These are phyloP conservation scores for Hypoxylon perforatum DNA, from an alignment of 495 filamentous ascomycete species.

Conservation along the genomic window DNA sequence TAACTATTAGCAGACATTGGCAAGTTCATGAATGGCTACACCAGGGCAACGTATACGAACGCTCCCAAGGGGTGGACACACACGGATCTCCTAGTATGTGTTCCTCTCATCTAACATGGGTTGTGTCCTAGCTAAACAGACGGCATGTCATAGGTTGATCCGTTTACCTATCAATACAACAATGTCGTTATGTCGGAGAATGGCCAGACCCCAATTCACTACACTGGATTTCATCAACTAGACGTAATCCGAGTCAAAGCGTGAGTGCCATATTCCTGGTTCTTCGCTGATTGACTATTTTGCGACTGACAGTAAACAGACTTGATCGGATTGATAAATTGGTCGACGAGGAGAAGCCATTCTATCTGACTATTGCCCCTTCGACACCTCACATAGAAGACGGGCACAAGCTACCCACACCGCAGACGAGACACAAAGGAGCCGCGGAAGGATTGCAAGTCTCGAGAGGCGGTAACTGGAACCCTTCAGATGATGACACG, in stretches of 20 bases:
- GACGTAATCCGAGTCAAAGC: slow-evolving; percentile 67
- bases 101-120: not conserved
- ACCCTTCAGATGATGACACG: no score
- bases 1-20: slow-evolving; percentile 49
- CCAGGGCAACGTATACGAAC: slow-evolving; percentile 54
- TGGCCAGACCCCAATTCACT: slow-evolving; percentile 54
- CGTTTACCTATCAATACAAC: slow-evolving; percentile 68
- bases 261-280: not conserved
- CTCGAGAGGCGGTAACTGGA: no score
- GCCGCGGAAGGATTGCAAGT: no score
- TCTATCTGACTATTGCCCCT: no score
- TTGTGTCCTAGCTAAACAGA: not conserved
- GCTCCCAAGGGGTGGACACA: slow-evolving; percentile 43
- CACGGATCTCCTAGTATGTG: slow-evolving; percentile 17
- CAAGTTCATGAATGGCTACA: slow-evolving; percentile 67
- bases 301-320: not conserved
- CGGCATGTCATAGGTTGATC: slow-evolving; percentile 61
- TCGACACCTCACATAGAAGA: no score
- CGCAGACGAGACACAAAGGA: no score
- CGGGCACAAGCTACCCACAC: no score
- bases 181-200: slow-evolving; percentile 69
- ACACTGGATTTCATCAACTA: slow-evolving; percentile 60
- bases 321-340: slow-evolving; percentile 28
- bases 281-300: not conserved
- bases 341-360: no score